Conservation (phyloP, 306 rosid genomes). For the Oemleria cerasiformis region DNA sequence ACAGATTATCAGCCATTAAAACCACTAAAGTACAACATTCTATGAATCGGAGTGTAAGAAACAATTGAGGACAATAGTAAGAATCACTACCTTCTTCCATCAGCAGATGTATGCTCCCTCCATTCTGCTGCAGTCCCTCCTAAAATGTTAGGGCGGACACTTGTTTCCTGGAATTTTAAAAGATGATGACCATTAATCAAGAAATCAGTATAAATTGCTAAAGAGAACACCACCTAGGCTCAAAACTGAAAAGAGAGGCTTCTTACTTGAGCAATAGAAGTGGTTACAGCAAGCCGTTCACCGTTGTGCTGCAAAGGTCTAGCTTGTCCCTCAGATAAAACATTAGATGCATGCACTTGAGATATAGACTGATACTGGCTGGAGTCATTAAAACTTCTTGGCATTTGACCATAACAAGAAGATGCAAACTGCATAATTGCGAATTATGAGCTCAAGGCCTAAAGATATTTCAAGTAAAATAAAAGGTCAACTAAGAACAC, state of each 20-base stretch:
- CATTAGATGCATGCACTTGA: conserved; percentile 48
- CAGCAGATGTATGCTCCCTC: conserved; percentile 83
- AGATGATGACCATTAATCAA: conserved; percentile 5
- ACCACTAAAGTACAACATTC: conserved; percentile 3
- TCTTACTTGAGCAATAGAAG: conserved; percentile 51
- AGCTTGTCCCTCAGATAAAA: conserved; percentile 44
- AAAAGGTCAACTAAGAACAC: conserved; percentile 6
- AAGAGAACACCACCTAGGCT: background rate
- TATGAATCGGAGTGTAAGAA: background rate
- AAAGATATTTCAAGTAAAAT: conserved; percentile 6
- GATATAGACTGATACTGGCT: conserved; percentile 57
- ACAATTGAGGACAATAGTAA: background rate
- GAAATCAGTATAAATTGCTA: background rate
- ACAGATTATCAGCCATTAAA: conserved; percentile 11
- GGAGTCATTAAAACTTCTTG: conserved; percentile 43
- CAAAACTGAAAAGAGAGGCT: background rate
- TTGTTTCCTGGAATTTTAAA: conserved; percentile 45
- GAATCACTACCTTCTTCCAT: conserved; percentile 72
- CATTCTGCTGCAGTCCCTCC: conserved; percentile 61
- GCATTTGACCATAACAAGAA: conserved; percentile 65
- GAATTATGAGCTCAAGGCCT: conserved; percentile 28
- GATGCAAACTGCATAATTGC: conserved; percentile 56
- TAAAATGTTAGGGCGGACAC: conserved; percentile 30
- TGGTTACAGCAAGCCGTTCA: conserved; percentile 47
- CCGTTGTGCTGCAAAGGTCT: conserved; percentile 42